These are phyloP conservation scores for Didymella pinodella DNA, from an alignment of 2,329 filamentous ascomycete genomes.

Conservation along the genomic window DNA sequence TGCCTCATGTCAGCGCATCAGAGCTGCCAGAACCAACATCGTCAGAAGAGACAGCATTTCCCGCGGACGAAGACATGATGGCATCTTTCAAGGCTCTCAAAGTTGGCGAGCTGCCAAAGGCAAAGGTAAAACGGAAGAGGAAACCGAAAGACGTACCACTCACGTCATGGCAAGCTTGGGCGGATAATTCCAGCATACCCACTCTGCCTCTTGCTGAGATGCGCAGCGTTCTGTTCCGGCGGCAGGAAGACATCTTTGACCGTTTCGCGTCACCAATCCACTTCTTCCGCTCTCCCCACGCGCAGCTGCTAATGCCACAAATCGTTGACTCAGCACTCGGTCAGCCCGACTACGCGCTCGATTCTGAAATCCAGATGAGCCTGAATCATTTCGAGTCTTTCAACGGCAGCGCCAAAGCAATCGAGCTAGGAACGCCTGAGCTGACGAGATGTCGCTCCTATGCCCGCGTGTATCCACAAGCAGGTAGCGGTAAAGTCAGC, in stretches of 20 bases:
- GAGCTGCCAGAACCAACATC: slow-evolving; percentile 42
- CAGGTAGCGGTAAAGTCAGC: slow-evolving; percentile 45
- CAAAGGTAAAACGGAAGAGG: slow-evolving; percentile 24
- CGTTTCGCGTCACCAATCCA: slow-evolving; percentile 60
- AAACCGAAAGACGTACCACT: slow-evolving; percentile 28
- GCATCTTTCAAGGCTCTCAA: slow-evolving; percentile 15
- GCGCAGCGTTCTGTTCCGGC: slow-evolving; percentile 52
- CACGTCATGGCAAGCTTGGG: slow-evolving; percentile 41
- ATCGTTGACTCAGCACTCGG: slow-evolving; percentile 35
- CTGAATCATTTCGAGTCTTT: slow-evolving; percentile 42
- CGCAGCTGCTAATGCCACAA: slow-evolving; percentile 36
- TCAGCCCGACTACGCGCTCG: slow-evolving; percentile 37
- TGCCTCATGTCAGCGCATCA: slow-evolving; percentile 31
- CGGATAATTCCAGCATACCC: slow-evolving; percentile 40
- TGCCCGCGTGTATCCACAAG: slow-evolving; percentile 54
- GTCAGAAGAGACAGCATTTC: slow-evolving; percentile 43
- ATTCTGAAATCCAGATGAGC: slow-evolving; percentile 42
- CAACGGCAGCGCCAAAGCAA: slow-evolving; percentile 12
- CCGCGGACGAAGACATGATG: slow-evolving; percentile 40
- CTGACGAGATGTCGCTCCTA: slow-evolving; percentile 44
- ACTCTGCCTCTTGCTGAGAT: slow-evolving; percentile 41
- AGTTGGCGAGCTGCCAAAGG: slow-evolving; percentile 17
- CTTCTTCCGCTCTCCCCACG: slow-evolving; percentile 58
- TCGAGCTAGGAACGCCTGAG: slow-evolving; percentile 30
- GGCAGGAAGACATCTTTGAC: slow-evolving; percentile 56